Conservation (phyloP, 257 asterid species). For the Solanum infundibuliforme region DNA sequence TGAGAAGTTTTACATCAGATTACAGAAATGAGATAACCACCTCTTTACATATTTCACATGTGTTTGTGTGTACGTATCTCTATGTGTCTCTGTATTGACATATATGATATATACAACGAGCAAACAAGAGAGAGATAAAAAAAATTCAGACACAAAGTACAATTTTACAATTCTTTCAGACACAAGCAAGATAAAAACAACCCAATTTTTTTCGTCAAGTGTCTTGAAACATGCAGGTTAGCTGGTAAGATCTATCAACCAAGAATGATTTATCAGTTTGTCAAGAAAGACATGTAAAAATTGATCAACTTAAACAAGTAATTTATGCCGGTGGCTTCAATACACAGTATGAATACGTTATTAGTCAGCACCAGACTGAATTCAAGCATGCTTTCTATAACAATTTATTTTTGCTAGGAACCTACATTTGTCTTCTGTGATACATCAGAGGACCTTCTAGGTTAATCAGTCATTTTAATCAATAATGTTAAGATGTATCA, state of each 20-base stretch:
- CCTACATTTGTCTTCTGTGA: neutral
- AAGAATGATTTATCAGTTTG: neutral
- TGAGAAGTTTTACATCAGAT: conserved; percentile 17
- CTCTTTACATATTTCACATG: neutral
- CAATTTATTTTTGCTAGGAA: neutral
- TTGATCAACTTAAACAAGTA: neutral
- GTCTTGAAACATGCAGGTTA: neutral
- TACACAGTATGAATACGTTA: neutral
- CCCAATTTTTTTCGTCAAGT: neutral
- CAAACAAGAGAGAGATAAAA: neutral
- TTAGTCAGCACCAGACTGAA: neutral
- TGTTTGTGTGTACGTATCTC: neutral
- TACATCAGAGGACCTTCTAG: neutral
- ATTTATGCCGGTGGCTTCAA: neutral
- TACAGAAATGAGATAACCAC: neutral
- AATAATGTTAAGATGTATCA: neutral
- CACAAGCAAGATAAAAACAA: neutral
- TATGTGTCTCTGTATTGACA: neutral
- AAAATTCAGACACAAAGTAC: neutral
- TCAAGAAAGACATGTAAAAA: neutral
- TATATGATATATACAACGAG: neutral
- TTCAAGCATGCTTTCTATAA: neutral
- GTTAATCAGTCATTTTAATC: neutral
- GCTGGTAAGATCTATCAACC: neutral
- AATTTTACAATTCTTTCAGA: neutral